Evolutionary conservation across 1,284 basidiomycete species (phyloP).

Genomic region (Papiliotrema terrestris): DNA sequence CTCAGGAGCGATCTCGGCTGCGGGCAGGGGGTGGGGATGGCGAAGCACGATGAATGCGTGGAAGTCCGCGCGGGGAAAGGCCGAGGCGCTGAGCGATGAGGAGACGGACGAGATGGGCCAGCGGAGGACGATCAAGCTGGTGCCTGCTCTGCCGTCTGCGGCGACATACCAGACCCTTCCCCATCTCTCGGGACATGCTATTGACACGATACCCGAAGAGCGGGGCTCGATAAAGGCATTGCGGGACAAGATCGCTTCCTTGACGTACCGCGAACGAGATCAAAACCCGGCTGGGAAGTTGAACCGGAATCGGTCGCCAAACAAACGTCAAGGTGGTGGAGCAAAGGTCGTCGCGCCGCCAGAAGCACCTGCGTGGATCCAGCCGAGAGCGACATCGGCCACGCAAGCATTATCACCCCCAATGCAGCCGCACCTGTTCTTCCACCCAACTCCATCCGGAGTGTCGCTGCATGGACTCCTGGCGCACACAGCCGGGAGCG

Average conservation of each 20-base stretch:
- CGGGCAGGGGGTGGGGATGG: conserved; percentile 15
- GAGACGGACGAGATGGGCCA: conserved; percentile 5
- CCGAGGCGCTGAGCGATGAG: neutral
- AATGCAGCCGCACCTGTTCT: conserved; percentile 30
- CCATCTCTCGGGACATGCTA: neutral
- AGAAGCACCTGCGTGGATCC: conserved; percentile 20
- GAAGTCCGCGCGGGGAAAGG: conserved; percentile 16
- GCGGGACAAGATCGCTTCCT: conserved; percentile 10
- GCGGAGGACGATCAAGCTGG: conserved; percentile 19
- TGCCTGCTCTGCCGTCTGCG: neutral
- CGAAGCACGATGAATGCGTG: conserved; percentile 13
- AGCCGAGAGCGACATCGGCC: conserved; percentile 18
- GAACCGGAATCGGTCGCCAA: conserved; percentile 16
- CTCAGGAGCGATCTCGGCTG: conserved; percentile 1
- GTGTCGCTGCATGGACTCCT: conserved; percentile 1
- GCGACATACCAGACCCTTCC: conserved; percentile 10
- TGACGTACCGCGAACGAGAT: neutral
- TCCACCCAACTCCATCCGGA: conserved; percentile 12
- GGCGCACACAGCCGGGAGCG: neutral
- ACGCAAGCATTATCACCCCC: conserved; percentile 19
- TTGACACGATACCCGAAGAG: neutral
- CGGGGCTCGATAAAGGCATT: conserved; percentile 7
- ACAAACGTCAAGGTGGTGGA: conserved; percentile 11
- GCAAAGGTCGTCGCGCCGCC: neutral
- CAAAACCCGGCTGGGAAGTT: neutral